Base-by-base conservation (phyloP, 257 asterid species). In the Misopates orontium region DNA sequence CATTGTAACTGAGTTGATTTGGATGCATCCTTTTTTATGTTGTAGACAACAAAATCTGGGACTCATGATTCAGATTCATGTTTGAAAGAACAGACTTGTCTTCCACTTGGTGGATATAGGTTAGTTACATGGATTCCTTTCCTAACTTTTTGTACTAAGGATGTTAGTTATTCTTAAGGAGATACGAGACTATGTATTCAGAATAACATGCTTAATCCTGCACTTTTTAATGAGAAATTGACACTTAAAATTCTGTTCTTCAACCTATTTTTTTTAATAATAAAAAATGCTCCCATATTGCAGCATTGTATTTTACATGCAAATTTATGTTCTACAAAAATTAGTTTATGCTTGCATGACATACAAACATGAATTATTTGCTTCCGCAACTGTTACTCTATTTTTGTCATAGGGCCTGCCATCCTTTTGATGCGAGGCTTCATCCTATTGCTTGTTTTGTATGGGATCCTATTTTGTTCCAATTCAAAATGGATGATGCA, bases 91-190 rank as follows among this genome's bases (percentile, higher is more conserved):
- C 84, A 76, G 59, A 75, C 92, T 48, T 94, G 99, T 77, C 92
- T 90, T 67, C 99, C 99, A 20, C 79, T 94, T 74, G 99, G 99
- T 66, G 99, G 99, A 76, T 90, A 90, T 97, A 94, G 99, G 99
- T 94, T 73, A 77, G 83, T 75, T 71, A 62, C 69, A 11, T 39
- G 54, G 25, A 50, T 55, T 73, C 47, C 57, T 39, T 22, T 45
- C 28, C 11, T n/a, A 9, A n/a, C 1, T 69, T 69, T n/a, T 18
- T 16, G 12, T 21, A 23, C 15, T 23, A 39, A 2, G 17, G 25
- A 45, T 50, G 19, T 54, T 23, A 52, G 16, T 18, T 16, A 52
- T n/a, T 60, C 57, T 53, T 57, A 21, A 52, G 51, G 61, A 55
- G 54, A 59, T 41, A 10, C 66, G 1, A 54, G 39, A 64, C 60